These are phyloP conservation scores for Penicillium steckii DNA, from an alignment of 495 filamentous ascomycete species.

Conservation along the genomic window DNA sequence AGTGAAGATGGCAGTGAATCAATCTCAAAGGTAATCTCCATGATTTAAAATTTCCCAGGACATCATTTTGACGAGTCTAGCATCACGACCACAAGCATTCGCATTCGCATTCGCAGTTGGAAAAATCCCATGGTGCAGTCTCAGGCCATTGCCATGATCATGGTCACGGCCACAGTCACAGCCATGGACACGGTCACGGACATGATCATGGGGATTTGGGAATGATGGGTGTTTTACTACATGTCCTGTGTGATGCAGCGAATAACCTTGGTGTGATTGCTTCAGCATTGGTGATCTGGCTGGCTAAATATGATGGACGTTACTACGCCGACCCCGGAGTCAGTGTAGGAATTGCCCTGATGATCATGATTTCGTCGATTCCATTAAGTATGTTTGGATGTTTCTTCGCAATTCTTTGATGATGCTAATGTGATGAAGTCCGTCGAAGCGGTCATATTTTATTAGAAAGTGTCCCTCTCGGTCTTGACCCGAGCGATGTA, in stretches of 20 bases:
- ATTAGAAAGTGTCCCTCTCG: constrained; percentile 78
- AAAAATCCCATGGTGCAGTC: constrained; percentile 4
- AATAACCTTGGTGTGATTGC: constrained; percentile 52
- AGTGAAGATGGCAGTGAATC: constrained; percentile 14
- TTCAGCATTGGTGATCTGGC: constrained; percentile 45
- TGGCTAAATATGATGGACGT: constrained; percentile 34
- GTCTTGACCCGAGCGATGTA: constrained; percentile 73
- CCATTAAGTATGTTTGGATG: constrained; percentile 32
- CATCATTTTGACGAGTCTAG: background rate
- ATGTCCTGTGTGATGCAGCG: constrained; percentile 48
- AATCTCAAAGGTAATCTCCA: constrained; percentile 13
- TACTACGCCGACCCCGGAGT: constrained; percentile 50
- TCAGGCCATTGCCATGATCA: constrained; percentile 7
- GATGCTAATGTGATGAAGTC: constrained; percentile 25
- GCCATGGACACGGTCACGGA: constrained; percentile 18
- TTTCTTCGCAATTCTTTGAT: too few species aligned
- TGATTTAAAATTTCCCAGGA: background rate
- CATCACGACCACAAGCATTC: constrained; percentile 27
- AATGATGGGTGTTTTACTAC: constrained; percentile 48
- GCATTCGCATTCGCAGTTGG: constrained; percentile 11
- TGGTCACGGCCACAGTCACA: constrained; percentile 54
- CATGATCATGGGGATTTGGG: constrained; percentile 42
- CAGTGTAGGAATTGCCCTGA: constrained; percentile 44
- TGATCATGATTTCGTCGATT: constrained; percentile 42
- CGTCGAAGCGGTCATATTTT: constrained; percentile 56